Evolutionary conservation across 257 asterid genomes (phyloP).

Genomic region (Gentiana macrophylla): DNA sequence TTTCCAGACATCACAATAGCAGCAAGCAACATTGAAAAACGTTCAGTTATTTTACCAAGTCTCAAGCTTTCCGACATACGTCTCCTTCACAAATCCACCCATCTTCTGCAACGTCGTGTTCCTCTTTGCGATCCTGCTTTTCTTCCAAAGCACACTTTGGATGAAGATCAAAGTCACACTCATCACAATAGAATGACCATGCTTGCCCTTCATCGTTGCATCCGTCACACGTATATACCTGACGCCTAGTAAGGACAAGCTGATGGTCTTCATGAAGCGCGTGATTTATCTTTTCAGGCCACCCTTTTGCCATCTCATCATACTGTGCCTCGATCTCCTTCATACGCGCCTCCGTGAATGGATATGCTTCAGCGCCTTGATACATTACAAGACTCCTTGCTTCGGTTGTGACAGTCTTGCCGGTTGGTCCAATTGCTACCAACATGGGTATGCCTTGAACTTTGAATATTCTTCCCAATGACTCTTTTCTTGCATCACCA

Average conservation of each 20-base stretch:
- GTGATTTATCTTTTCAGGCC: conserved; percentile 50
- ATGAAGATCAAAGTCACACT: conserved; percentile 68
- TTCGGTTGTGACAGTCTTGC: conserved; percentile 53
- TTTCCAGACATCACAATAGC: too few species aligned
- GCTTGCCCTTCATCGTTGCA: conserved; percentile 41
- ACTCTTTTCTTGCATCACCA: conserved; percentile 43
- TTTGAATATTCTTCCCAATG: conserved; percentile 40
- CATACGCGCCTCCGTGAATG: conserved; percentile 59
- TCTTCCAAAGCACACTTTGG: conserved; percentile 46
- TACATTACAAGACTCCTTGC: conserved; percentile 39
- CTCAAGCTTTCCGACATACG: conserved; percentile 15
- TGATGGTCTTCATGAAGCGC: conserved; percentile 48
- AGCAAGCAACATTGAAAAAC: too few species aligned
- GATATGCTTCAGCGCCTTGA: conserved; percentile 65
- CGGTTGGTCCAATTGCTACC: conserved; percentile 62
- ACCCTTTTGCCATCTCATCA: conserved; percentile 60
- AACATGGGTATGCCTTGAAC: conserved; percentile 67
- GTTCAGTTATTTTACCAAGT: background rate
- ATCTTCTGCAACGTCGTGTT: conserved; percentile 7
- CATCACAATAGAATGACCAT: conserved; percentile 57
- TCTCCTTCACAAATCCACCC: conserved; percentile 23
- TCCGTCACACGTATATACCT: conserved; percentile 42
- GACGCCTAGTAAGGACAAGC: conserved; percentile 40
- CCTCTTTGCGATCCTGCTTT: conserved; percentile 5
- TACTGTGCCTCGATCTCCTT: conserved; percentile 50